Conservation (phyloP, 306 rosid genomes). For the Malus asiatica region DNA sequence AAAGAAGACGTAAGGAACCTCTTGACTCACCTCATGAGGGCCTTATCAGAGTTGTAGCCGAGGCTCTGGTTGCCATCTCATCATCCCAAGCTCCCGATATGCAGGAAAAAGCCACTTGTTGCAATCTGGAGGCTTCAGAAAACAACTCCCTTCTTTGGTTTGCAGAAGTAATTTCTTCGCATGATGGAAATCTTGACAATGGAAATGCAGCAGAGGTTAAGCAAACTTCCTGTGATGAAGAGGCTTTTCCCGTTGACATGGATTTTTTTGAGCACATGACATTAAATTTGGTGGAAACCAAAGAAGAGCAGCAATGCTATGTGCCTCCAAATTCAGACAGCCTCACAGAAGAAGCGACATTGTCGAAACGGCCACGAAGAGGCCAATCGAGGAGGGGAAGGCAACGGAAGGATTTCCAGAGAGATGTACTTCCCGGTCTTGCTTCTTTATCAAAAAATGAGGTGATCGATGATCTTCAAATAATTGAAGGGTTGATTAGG, state of each 20-base stretch:
- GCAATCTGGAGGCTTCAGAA: slow-evolving; percentile 25
- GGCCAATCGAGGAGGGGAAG: slow-evolving; percentile 72
- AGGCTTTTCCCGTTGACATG: slow-evolving; percentile 14
- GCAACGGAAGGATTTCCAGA: slow-evolving; percentile 79
- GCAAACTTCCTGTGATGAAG: slow-evolving; percentile 16
- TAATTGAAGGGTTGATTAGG: too few species aligned
- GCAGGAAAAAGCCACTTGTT: slow-evolving; percentile 8
- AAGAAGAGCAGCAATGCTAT: slow-evolving; percentile 53
- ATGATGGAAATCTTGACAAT: slow-evolving; percentile 20
- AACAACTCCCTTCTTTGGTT: slow-evolving; percentile 52
- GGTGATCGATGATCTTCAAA: too few species aligned
- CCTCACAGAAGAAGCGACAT: slow-evolving; percentile 44
- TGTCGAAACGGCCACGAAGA: slow-evolving; percentile 47
- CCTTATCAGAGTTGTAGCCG: slow-evolving; percentile 52
- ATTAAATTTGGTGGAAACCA: slow-evolving; percentile 46
- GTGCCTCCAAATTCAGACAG: slow-evolving; percentile 48
- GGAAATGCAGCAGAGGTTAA: slow-evolving; percentile 13
- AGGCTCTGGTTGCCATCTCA: slow-evolving; percentile 62
- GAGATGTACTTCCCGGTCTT: not conserved
- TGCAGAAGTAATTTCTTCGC: slow-evolving; percentile 47
- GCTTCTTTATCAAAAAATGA: slow-evolving; percentile 10
- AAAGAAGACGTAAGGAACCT: slow-evolving; percentile 22
- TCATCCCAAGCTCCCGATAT: slow-evolving; percentile 21
- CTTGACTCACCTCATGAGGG: slow-evolving; percentile 30
- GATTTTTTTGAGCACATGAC: slow-evolving; percentile 80